Percentiles rank a stretch among this genome's conserved stretches.
phyloP scores from a whole-genome alignment of 2,329 filamentous ascomycete genomes.

The Colletotrichum brevisporum region DNA sequence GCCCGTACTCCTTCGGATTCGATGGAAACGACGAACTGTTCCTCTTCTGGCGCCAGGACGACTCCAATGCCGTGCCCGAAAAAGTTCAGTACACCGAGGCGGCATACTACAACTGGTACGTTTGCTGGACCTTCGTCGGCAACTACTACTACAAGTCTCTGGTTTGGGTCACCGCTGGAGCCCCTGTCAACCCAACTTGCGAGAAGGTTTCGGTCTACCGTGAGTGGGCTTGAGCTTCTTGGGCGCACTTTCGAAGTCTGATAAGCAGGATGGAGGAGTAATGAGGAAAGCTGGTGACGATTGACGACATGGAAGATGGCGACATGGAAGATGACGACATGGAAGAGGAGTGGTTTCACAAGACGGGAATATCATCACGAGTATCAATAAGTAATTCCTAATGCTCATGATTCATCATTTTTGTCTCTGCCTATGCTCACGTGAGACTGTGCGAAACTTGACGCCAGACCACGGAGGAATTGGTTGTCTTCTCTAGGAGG shows the following conservation, averaged over 20 bases:
- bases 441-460: not conserved
- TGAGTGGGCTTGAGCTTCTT: conserved; percentile 3
- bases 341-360: not conserved
- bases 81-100: not conserved
- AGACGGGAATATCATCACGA: not conserved
- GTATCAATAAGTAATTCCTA: conserved; percentile 13
- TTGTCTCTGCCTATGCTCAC: not conserved
- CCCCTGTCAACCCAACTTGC: conserved; percentile 36
- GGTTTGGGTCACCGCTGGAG: conserved; percentile 35
- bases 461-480: no score
- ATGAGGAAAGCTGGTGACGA: not conserved
- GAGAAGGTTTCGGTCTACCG: conserved; percentile 19
- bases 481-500: no score
- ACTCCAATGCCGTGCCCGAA: conserved; percentile 27
- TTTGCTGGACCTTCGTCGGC: conserved; percentile 38
- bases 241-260: not conserved
- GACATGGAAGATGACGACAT: not conserved
- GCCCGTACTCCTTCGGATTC: conserved; percentile 27
- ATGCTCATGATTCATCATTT: not conserved
- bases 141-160: conserved; percentile 39
- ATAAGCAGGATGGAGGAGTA: not conserved
- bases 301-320: not conserved
- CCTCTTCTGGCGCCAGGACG: conserved; percentile 24
- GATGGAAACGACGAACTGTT: conserved; percentile 33
- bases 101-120: conserved; percentile 36